Conservation (phyloP, 2,329 filamentous ascomycete species). For the Botrytis hyacinthi region DNA sequence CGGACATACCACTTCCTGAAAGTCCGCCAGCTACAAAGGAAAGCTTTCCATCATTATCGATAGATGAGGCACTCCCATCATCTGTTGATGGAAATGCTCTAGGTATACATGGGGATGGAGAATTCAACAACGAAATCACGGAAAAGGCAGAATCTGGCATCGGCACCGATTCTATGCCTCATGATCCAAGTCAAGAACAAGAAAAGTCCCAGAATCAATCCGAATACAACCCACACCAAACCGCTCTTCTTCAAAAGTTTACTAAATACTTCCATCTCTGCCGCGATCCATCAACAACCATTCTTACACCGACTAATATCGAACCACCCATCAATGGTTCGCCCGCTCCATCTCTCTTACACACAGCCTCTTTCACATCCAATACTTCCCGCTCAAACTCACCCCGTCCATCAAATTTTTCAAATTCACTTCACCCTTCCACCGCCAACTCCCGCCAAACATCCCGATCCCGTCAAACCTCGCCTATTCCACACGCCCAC, state of each 20-base stretch:
- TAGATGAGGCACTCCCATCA: not conserved
- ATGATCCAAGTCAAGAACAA: constrained; percentile 34
- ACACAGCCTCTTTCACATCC: constrained; percentile 47
- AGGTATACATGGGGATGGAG: constrained; percentile 20
- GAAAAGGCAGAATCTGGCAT: constrained; percentile 31
- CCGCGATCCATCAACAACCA: constrained; percentile 42
- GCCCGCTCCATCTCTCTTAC: constrained; percentile 36
- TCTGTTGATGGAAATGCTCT: constrained; percentile 18
- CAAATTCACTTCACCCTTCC: constrained; percentile 19
- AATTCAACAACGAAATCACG: constrained; percentile 23
- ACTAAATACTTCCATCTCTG: constrained; percentile 38
- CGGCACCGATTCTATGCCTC: not conserved
- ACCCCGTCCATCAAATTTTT: constrained; percentile 23
- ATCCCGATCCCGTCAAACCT: constrained; percentile 11
- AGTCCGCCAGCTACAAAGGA: constrained; percentile 20
- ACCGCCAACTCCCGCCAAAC: constrained; percentile 34
- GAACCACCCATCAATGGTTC: constrained; percentile 66
- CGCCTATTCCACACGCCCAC: not conserved
- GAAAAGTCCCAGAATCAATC: constrained; percentile 30
- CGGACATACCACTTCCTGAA: constrained; percentile 5
- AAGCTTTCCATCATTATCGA: not conserved
- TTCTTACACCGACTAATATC: constrained; percentile 61
- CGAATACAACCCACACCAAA: constrained; percentile 8
- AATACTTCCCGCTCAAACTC: constrained; percentile 29
- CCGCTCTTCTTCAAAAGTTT: constrained; percentile 43